A percentile compares a stretch with the other conserved stretches of the same genome.
Conservation (phyloP, 768 basidiomycete genomes). For the Lactarius psammicola region DNA sequence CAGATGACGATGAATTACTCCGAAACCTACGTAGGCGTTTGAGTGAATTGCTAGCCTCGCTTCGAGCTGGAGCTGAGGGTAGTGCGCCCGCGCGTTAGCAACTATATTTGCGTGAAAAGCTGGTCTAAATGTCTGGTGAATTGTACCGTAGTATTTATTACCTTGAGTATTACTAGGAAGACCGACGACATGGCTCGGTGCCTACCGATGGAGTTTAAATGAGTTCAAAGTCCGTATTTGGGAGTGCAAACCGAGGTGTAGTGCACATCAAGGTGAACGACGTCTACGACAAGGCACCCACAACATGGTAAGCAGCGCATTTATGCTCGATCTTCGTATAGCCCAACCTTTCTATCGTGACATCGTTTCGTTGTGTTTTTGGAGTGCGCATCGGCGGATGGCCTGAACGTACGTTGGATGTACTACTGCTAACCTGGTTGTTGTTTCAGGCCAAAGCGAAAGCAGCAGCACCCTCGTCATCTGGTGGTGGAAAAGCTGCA, state of each 20-base stretch:
- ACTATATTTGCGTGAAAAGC: not conserved
- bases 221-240: not conserved
- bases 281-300: conserved; percentile 34
- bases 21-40: conserved; percentile 29
- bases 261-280: conserved; percentile 8
- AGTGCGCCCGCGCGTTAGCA: not conserved
- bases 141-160: too few relatives aligned
- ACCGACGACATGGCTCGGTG: not conserved
- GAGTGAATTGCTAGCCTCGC: conserved; percentile 26
- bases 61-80: conserved; percentile 31
- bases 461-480: conserved; percentile 64
- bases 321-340: conserved; percentile 7
- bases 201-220: not conserved
- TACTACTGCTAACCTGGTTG: conserved; percentile 19
- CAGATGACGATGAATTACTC: conserved; percentile 30
- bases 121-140: not conserved
- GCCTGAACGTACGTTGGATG: conserved; percentile 29
- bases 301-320: conserved; percentile 36
- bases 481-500: conserved; percentile 79
- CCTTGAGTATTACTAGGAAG: too few relatives aligned
- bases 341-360: conserved; percentile 1
- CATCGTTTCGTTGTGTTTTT: conserved; percentile 7
- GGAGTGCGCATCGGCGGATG: conserved; percentile 33
- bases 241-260: not conserved
- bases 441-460: conserved; percentile 55